Evolutionary conservation across 108 stramenopile species (phyloP), one percentile per base, ranked within the genome.

Genomic region (Discostella stelligeroides): DNA sequence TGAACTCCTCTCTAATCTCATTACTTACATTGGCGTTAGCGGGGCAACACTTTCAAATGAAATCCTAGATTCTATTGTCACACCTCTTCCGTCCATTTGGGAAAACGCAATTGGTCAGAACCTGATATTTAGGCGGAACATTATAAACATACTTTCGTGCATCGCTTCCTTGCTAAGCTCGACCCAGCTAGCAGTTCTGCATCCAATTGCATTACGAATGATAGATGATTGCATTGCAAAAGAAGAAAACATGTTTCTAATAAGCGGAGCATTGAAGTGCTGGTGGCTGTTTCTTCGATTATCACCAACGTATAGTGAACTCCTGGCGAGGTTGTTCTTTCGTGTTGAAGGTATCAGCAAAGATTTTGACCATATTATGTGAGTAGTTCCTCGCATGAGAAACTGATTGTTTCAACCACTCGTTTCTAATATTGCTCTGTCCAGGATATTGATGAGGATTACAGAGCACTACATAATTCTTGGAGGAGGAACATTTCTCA

Each of bases 291-390:
- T 79, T 34, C 60, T 82, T 53, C 77, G 73, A 21, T 51, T 82
- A 21, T 69, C 77, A 13, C 58, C n/a, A 27, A 53, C 37, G 18
- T 82, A 82, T 50, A 34, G 64, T 30, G 27, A 30, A 21, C 28
- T 42, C 14, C n/a, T 82, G 9, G 73, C 72, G 12, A 74, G 39
- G 23, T 50, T 82, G 5, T 82, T 75, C 30, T 25, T 60, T 40
- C 58, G 76, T 37, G 72, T 61, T 18, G 54, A 27, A 37, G 73
- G 54, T 12, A 54, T 75, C 28, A 71, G 57, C 54, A 75, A 59
- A 38, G 82, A 82, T 58, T 63, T 82, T 60, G 82, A 82, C 27
- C 72, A 82, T 66, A 56, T 82, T 14, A 66, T 62, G 78, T 78
- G 72, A 73, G 76, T 43, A 8, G 15, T 15, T 20, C 34, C 41